phyloP scores from a whole-genome alignment of 306 rosid genomes.

The Prunus mongolica region DNA sequence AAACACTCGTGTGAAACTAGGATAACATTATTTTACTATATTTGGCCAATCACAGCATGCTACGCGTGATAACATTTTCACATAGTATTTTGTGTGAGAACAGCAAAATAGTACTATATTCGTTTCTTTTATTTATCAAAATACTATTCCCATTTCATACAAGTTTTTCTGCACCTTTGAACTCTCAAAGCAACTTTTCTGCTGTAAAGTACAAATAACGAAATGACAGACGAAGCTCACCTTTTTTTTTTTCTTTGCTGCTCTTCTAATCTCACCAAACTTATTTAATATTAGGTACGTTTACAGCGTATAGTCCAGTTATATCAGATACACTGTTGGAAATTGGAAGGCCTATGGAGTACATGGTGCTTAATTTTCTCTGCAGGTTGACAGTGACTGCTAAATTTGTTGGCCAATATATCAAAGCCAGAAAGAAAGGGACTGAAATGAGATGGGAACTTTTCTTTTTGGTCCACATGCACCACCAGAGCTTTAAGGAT shows the following conservation, averaged over 20 bases:
- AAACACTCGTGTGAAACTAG: no score
- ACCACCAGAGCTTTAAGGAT: not conserved
- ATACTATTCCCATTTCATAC: no score
- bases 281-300: not conserved
- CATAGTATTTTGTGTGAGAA: rapidly evolving
- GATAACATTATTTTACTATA: no score
- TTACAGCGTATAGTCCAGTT: not conserved
- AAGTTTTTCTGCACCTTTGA: not conserved
- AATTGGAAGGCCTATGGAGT: not conserved
- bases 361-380: not conserved
- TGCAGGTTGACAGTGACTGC: not conserved
- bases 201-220: not conserved
- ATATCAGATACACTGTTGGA: not conserved
- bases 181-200: not conserved
- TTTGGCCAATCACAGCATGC: rapidly evolving
- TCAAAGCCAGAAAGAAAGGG: not conserved
- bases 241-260: not conserved
- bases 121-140: rapidly evolving
- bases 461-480: not conserved
- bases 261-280: not conserved
- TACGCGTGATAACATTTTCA: no score
- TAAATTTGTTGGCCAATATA: not conserved
- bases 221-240: not conserved
- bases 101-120: rapidly evolving
- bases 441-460: not conserved